Conservation (phyloP, 228 moss, liverwort and hornwort species). For the Sphagnum fallax region DNA sequence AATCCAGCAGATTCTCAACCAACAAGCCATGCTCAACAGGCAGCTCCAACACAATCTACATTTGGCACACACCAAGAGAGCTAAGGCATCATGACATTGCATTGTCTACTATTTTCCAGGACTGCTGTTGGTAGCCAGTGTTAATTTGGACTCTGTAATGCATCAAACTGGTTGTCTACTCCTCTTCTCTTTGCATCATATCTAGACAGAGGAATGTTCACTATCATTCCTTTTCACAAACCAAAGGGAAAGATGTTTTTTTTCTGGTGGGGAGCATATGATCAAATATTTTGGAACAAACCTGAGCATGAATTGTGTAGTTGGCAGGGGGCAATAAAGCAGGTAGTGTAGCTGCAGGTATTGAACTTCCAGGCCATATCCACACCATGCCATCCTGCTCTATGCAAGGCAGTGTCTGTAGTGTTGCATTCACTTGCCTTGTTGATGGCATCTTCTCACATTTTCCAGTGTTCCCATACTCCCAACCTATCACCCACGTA, state of each 20-base stretch:
- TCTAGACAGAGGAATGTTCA: too few relatives aligned
- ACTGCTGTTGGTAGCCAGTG: too few relatives aligned
- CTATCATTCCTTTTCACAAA: too few relatives aligned
- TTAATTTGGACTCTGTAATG: too few relatives aligned
- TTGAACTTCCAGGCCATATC: constrained; percentile 97
- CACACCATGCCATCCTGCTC: constrained; percentile 98
- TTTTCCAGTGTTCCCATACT: constrained; percentile 70
- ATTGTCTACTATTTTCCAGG: too few relatives aligned
- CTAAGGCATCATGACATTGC: too few relatives aligned
- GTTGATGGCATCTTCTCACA: constrained; percentile 99
- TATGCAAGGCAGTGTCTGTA: constrained; percentile 80
- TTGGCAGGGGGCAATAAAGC: constrained; percentile 64
- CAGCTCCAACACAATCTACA: constrained; percentile 79
- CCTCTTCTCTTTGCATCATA: too few relatives aligned
- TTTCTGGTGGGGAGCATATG: too few relatives aligned
- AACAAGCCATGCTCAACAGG: constrained; percentile 96
- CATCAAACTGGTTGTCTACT: too few relatives aligned
- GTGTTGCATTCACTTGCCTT: constrained; percentile 59
- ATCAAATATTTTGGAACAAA: constrained; percentile 2
- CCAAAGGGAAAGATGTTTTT: too few relatives aligned
- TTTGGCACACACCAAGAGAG: too few relatives aligned
- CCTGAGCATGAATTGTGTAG: constrained; percentile 83
- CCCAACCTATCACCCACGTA: constrained; percentile 51
- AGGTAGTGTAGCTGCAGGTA: constrained; percentile 58
- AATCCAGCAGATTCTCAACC: constrained; percentile 93